phyloP scores from a whole-genome alignment of 495 filamentous ascomycete species.

The Beverwykella pulmonaria region DNA sequence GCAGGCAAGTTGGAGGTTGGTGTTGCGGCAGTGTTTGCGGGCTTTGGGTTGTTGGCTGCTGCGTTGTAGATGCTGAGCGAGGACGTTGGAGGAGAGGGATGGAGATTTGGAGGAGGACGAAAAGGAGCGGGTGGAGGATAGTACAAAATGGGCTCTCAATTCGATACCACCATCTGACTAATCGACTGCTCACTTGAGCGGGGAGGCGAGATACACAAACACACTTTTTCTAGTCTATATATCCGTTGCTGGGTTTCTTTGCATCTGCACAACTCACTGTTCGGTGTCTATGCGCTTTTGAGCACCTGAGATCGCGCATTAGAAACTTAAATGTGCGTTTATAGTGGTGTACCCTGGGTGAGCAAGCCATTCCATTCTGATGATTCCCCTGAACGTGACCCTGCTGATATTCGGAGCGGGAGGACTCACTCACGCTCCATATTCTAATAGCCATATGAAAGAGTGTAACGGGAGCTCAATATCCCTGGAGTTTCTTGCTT shows the following conservation, averaged over 20 bases:
- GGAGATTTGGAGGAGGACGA: neutral
- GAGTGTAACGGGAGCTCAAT: too few relatives aligned
- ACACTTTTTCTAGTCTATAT: neutral
- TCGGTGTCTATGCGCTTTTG: neutral
- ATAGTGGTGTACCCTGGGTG: too few relatives aligned
- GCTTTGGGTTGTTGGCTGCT: conserved; percentile 9
- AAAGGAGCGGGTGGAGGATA: neutral
- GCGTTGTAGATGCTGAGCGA: conserved; percentile 10
- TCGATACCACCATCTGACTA: neutral
- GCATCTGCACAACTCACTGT: neutral
- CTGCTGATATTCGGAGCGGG: too few relatives aligned
- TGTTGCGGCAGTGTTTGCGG: conserved; percentile 10
- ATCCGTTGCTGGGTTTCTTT: neutral
- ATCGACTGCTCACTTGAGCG: neutral
- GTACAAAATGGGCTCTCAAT: conserved; percentile 3
- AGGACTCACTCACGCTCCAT: too few relatives aligned
- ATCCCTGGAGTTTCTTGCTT: too few relatives aligned
- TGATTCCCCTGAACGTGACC: too few relatives aligned
- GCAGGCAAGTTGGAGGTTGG: conserved; percentile 18
- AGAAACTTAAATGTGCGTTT: too few relatives aligned
- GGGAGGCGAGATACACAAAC: neutral
- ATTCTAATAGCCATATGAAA: too few relatives aligned
- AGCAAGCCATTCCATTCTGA: too few relatives aligned
- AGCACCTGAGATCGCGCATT: too few relatives aligned
- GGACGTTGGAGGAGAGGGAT: neutral